Evolutionary conservation across 768 basidiomycete species (phyloP).

Genomic region (Strobilomyces dryophilus): DNA sequence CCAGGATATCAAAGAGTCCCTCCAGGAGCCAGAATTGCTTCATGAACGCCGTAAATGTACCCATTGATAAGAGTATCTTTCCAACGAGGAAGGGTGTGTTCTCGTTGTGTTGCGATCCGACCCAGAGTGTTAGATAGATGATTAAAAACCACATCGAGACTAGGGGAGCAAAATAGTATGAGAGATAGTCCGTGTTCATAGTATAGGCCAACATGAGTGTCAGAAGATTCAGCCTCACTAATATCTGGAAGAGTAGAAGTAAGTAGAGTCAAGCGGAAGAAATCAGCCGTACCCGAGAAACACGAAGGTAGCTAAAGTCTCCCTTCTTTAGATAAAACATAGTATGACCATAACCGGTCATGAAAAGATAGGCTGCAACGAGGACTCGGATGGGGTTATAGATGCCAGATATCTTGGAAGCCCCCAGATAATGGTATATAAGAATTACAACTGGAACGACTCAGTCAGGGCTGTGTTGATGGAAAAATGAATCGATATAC

Average conservation of each 20-base stretch:
- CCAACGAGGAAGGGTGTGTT: conserved; percentile 57
- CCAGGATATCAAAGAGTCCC: conserved; percentile 56
- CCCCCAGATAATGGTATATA: conserved; percentile 89
- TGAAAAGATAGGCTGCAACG: conserved; percentile 87
- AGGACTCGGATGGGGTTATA: conserved; percentile 89
- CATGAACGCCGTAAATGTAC: conserved; percentile 63
- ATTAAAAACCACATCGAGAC: conserved; percentile 89
- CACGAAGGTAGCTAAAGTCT: conserved; percentile 75
- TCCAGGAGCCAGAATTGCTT: conserved; percentile 58
- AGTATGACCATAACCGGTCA: conserved; percentile 91
- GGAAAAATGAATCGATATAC: conserved; percentile 39
- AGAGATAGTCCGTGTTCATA: conserved; percentile 90
- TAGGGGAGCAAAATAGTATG: conserved; percentile 87
- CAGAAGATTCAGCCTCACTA: conserved; percentile 80
- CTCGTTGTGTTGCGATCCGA: conserved; percentile 72
- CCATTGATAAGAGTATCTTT: conserved; percentile 69
- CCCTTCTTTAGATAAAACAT: conserved; percentile 87
- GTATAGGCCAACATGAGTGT: conserved; percentile 80
- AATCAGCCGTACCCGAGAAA: conserved; percentile 53
- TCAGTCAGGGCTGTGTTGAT: background rate
- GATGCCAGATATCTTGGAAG: conserved; percentile 88
- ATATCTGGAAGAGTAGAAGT: conserved; percentile 40
- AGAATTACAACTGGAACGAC: conserved; percentile 66
- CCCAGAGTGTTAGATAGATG: conserved; percentile 74
- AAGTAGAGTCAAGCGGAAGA: background rate